Evolutionary conservation across 805 yeast genomes (phyloP), one percentile per base, ranked within the genome.

Genomic region (Huiozyma sinensis): DNA sequence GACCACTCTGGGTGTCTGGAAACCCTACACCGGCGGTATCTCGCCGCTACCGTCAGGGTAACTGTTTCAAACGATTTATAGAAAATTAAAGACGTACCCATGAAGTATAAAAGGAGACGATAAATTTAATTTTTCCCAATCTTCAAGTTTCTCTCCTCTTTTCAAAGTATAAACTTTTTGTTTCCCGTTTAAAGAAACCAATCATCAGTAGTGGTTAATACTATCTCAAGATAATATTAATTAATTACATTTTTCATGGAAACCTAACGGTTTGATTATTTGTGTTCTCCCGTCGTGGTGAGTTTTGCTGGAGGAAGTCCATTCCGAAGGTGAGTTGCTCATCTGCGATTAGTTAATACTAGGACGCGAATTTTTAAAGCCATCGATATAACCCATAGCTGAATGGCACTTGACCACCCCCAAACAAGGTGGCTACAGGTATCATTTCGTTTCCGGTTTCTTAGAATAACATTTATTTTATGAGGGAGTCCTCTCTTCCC

Each of bases 161-260:
- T 4, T 17, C 24, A 17, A 17, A 3, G 6, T 36, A 38, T 30
- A 42, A 38, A 34, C 38, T 43, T 33, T 44, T 46, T 48, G 38
- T 28, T 49, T 46, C 43, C 45, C 40, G 49, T 47, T 50, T 49
- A 46, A 43, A 58, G 53, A 51, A 42, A 47, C 55, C 63, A 52
- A 60, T 57, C 67, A 62, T 63, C 67, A 63, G 67, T 63, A 61
- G 66, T 62, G 67, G 67, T 62, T 63, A 63, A 60, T 63, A 62
- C 67, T 63, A 61, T 62, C 67, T 63, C 64, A 60, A 59, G 65
- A 62, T 62, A 62, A 61, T 63, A 62, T 63, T 63, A 63, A 63
- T 63, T 61, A 57, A 50, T 49, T 50, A 52, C 50, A 45, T 44
- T 31, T 31, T 53, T 49, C n/a, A 60, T 62, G 61, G 66, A 60